Evolutionary conservation across 768 basidiomycete genomes (phyloP), one percentile per base, ranked within the genome.

Genomic region (Mycena kentingensis): DNA sequence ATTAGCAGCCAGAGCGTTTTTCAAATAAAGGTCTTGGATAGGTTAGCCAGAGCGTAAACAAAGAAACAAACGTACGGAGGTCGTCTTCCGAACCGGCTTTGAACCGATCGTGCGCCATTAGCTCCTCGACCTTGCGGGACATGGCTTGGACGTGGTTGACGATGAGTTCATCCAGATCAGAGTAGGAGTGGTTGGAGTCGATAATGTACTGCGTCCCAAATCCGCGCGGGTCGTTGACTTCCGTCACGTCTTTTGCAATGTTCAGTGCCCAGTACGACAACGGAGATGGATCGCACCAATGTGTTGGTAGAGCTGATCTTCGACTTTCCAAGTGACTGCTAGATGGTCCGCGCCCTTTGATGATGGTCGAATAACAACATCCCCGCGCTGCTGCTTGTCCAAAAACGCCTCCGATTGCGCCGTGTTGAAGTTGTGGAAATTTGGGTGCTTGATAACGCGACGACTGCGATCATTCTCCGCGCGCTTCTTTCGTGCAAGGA

Each of bases 241-340:
- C 91, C 7, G 85, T 85, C 8, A 93, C 90, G 69, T 93, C 90
- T 93, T 58, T 1, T 25, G 38, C 1, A n/a, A 46, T 41, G 18
- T 19, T 39, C 31, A 18, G 12, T 18, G 50, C 34, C 37, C 1
- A 7, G 27, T 37, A 26, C 58, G n/a, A 38, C 32, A 49, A 36
- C 24, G 48, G 24, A 16, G n/a, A 39, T 25, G 34, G 2, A 28
- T 63, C 87, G 45, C 64, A 93, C 94, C 94, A 52, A 99, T 90
- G 65, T 99, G 97, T 65, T 98, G 97, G 69, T 90, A 98, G 24
- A 99, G 74, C 54, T 87, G 90, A 52, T 97, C 89, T 57, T 95
- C 96, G 2, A 99, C 94, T 72, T 98, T 99, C 97, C 97, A 99
- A 0, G 97, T 99, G 10, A 99, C 89, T 37, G 96, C 96, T 31